Conservation (phyloP, 1,139 yeast genomes). For the Pichia sp. region DNA sequence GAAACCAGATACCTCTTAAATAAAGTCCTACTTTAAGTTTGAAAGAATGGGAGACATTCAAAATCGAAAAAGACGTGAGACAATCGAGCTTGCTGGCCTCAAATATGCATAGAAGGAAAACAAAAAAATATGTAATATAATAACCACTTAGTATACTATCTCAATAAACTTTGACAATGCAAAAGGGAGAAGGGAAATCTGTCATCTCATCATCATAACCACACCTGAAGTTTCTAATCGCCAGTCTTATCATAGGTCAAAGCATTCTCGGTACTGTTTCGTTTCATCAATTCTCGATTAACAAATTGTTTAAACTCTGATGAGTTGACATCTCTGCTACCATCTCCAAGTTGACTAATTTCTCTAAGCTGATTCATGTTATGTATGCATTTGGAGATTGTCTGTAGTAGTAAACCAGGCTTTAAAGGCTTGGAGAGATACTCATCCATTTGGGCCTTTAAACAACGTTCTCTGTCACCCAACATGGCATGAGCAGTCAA, state of each 20-base stretch:
- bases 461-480: constrained; percentile 81
- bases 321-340: constrained; percentile 9
- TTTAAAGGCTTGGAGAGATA: constrained; percentile 82
- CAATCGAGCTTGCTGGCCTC: too few species aligned
- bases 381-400: constrained; percentile 79
- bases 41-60: background rate
- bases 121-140: background rate
- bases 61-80: too few species aligned
- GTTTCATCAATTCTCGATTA: constrained; percentile 12
- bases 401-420: constrained; percentile 76
- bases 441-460: constrained; percentile 89
- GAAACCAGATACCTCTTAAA: too few species aligned
- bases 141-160: background rate
- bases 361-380: constrained; percentile 57
- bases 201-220: background rate
- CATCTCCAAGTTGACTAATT: constrained; percentile 37
- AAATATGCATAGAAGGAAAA: background rate
- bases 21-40: background rate
- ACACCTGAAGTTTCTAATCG: background rate
- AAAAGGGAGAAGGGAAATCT: background rate
- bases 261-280: background rate
- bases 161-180: background rate
- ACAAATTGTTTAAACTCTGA: constrained; percentile 15
- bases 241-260: background rate
- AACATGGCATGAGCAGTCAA: constrained; percentile 90